Conservation (phyloP, 345 rosid species). For the Arabis alpina region DNA sequence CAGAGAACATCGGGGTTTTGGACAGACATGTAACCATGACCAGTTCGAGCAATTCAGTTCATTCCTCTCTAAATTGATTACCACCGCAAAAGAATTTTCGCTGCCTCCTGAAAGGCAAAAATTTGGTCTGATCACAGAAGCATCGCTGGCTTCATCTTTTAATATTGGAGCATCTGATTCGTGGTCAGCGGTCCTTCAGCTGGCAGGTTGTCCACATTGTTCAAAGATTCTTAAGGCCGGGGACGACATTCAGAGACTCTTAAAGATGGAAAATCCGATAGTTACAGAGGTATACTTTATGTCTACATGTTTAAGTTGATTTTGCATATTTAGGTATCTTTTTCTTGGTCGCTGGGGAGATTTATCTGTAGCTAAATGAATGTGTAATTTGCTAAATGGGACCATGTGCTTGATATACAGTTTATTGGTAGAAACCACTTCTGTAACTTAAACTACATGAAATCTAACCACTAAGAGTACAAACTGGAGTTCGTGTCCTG, state of each 20-base stretch:
- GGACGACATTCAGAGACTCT: slow-evolving; percentile 55
- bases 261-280: slow-evolving; percentile 53
- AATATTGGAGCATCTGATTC: slow-evolving; percentile 56
- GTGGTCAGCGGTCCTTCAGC: slow-evolving; percentile 66
- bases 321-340: slow-evolving; percentile 14
- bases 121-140: slow-evolving; percentile 76
- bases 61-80: slow-evolving; percentile 63
- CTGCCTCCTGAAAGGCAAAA: slow-evolving; percentile 69
- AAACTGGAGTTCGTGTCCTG: slow-evolving; percentile 1
- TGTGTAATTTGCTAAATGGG: slow-evolving; percentile 17
- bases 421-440: slow-evolving; percentile 21
- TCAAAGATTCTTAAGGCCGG: slow-evolving; percentile 64
- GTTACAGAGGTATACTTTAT: slow-evolving; percentile 64
- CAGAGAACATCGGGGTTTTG: slow-evolving; percentile 37
- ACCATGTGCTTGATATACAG: slow-evolving; percentile 3
- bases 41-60: slow-evolving; percentile 69
- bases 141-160: slow-evolving; percentile 60
- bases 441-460: slow-evolving; percentile 17
- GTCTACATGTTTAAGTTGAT: slow-evolving; percentile 12
- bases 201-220: slow-evolving; percentile 76
- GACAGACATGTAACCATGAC: slow-evolving; percentile 58
- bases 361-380: slow-evolving; percentile 9
- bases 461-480: slow-evolving; percentile 11
- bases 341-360: slow-evolving; percentile 3
- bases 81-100: slow-evolving; percentile 63